These are phyloP conservation scores for Pythium insidiosum DNA, from an alignment of 352 stramenopile species.

Conservation along the genomic window DNA sequence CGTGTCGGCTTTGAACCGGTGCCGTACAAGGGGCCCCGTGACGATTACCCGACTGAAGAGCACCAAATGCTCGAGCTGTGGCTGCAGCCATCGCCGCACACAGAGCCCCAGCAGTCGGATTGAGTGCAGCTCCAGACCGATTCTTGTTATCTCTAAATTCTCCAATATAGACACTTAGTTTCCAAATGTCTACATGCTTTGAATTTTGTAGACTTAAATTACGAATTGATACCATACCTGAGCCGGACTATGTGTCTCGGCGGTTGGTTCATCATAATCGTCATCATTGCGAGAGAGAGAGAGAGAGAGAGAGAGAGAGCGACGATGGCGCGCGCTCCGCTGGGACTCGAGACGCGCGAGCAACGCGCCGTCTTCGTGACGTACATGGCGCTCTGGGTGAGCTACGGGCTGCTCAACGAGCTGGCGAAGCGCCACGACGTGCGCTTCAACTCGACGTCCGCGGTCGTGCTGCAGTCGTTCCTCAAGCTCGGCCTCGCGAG, in stretches of 20 bases:
- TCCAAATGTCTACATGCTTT: too few relatives aligned
- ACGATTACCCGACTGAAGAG: conserved; percentile 16
- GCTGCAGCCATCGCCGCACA: too few relatives aligned
- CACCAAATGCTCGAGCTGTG: conserved; percentile 37
- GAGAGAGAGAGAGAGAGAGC: too few relatives aligned
- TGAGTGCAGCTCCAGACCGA: too few relatives aligned
- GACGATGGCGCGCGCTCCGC: conserved; percentile 37
- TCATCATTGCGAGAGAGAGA: too few relatives aligned
- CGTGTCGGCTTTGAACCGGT: conserved; percentile 16
- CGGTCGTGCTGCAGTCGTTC: conserved; percentile 67
- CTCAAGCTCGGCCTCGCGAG: conserved; percentile 60
- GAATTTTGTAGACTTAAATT: too few relatives aligned
- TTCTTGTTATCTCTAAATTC: too few relatives aligned
- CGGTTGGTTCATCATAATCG: too few relatives aligned
- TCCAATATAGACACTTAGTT: too few relatives aligned
- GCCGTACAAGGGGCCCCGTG: conserved; percentile 18
- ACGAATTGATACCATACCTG: too few relatives aligned
- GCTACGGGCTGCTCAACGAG: conserved; percentile 74
- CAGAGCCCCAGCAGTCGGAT: too few relatives aligned
- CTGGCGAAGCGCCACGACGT: conserved; percentile 60
- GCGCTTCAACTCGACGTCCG: conserved; percentile 65
- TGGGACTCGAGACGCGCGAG: conserved; percentile 64
- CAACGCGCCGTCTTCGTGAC: conserved; percentile 70
- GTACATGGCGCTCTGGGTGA: conserved; percentile 75
- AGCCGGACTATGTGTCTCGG: too few relatives aligned